Base-by-base conservation (phyloP, 2,329 filamentous ascomycete species). In the Stachybotrys chartarum region DNA sequence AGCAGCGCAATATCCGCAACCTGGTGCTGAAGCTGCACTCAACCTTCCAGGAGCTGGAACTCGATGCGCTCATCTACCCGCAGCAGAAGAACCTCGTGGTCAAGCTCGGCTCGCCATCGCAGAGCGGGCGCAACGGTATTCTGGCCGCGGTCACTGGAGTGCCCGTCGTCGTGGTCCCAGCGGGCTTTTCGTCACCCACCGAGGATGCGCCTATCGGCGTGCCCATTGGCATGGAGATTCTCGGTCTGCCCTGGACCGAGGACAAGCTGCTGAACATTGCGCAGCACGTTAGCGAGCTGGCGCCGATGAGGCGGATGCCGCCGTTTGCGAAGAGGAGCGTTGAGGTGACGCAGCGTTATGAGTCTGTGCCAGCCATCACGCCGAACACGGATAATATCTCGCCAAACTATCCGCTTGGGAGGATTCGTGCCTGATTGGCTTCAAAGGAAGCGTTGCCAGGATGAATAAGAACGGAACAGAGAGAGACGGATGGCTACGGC, bases 191-290 rank as follows among this genome's bases (percentile, higher is more conserved):
- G 16, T 12, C 49, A 3, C 45, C 55, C 30, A 39, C 16, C 30
- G 51, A 53, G 35, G 24, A 50, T 32, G 55, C 55, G 18, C 55
- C 51, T 1, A 18, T 56, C 3, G 55, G 55, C 8, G 55, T 56
- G 46, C 55, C 55, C 6, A 56, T 56, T 35, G 55, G 55, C 6
- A 56, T 56, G 55, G 55, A 56, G 51, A 56, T 56, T 12, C 46
- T 56, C 7, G 55, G 55, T 7, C 7, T 53, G 18, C 55, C 55
- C n/a, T 53, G 51, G 45, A 53, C 55, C 2, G 51, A 56, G 17
- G 46, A 53, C 10, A 56, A 50, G 45, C 16, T 56, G 17, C 31
- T 53, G 47, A 53, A 51, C 45, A 53, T 56, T 49, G 55, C 55
- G 31, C 55, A 53, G 32, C 45, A 51, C 30, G 32, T 51, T 30